These are phyloP conservation scores for Penicillium psychrofluorescens DNA, from an alignment of 495 filamentous ascomycete genomes.

Conservation along the genomic window DNA sequence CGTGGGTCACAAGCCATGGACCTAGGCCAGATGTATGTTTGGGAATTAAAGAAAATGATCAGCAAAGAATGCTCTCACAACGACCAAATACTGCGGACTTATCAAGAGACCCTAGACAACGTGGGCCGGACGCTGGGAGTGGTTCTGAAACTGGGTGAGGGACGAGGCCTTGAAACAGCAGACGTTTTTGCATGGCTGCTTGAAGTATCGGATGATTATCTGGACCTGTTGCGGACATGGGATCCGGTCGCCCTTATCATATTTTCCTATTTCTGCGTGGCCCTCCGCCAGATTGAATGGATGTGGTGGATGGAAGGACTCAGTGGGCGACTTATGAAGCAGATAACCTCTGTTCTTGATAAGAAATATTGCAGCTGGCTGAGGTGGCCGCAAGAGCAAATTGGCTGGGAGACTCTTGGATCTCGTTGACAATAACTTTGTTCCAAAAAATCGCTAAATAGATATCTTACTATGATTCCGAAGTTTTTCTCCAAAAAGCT, in stretches of 20 bases:
- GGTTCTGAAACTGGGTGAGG: slow-evolving; percentile 2
- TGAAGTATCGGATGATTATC: slow-evolving; percentile 15
- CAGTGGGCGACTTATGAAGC: slow-evolving; percentile 14
- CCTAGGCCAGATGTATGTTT: slow-evolving; percentile 5
- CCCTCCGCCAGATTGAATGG: slow-evolving; percentile 18
- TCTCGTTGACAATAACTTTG: no score
- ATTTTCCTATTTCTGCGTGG: slow-evolving; percentile 22
- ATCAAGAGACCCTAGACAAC: slow-evolving; percentile 7
- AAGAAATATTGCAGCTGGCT: slow-evolving; percentile 14
- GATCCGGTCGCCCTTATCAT: slow-evolving; percentile 20
- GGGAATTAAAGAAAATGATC: slow-evolving; percentile 7
- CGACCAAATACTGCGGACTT: neutral
- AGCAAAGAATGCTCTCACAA: neutral
- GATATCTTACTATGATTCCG: neutral
- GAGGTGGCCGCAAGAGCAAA: slow-evolving; percentile 1
- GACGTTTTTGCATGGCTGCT: slow-evolving; percentile 20
- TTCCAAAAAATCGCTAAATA: no score
- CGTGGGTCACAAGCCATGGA: slow-evolving; percentile 3
- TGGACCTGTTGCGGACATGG: slow-evolving; percentile 10
- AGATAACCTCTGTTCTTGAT: slow-evolving; percentile 12
- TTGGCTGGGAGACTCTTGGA: no score
- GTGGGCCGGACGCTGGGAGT: slow-evolving; percentile 4
- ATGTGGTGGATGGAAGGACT: slow-evolving; percentile 29
- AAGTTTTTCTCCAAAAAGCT: neutral
- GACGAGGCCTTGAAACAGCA: slow-evolving; percentile 8